phyloP scores from a whole-genome alignment of 345 rosid species.

The Acer saccharum region DNA sequence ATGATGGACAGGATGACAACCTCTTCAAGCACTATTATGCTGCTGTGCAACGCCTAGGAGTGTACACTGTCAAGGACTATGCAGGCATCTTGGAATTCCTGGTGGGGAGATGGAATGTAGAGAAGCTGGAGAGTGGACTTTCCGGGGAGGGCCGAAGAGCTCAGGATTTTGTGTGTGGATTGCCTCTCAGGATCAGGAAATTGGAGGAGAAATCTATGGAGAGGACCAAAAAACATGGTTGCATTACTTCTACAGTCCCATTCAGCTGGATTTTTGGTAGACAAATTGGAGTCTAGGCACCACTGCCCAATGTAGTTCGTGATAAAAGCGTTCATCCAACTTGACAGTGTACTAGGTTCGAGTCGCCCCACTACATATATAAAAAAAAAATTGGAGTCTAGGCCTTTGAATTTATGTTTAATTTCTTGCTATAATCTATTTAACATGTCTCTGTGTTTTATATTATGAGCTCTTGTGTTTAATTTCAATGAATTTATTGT shows the following conservation, averaged over 20 bases:
- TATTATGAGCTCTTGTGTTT: too few species aligned
- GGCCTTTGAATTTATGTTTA: too few species aligned
- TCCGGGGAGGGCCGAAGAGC: constrained; percentile 35
- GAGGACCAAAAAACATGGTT: constrained; percentile 17
- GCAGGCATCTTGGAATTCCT: constrained; percentile 41
- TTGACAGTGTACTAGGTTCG: too few species aligned
- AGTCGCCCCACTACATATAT: too few species aligned
- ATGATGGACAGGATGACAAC: constrained; percentile 35
- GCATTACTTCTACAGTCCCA: background rate
- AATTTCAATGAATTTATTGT: too few species aligned
- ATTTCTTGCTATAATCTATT: too few species aligned
- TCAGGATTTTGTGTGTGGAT: constrained; percentile 37
- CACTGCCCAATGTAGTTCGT: too few species aligned
- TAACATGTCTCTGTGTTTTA: too few species aligned
- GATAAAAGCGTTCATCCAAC: too few species aligned
- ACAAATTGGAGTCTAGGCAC: constrained; percentile 25
- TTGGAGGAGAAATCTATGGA: constrained; percentile 37
- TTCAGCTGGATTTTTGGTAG: constrained; percentile 45
- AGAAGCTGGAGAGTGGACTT: constrained; percentile 29
- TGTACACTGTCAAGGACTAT: constrained; percentile 42
- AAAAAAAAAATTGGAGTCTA: too few species aligned
- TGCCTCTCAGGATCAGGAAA: constrained; percentile 34
- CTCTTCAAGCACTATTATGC: constrained; percentile 36
- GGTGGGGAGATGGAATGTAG: constrained; percentile 35
- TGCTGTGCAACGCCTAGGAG: constrained; percentile 39